Percentiles rank a stretch among this genome's conserved stretches.
Conservation (phyloP, 2,329 filamentous ascomycete species). For the Colletotrichum kahawae region DNA sequence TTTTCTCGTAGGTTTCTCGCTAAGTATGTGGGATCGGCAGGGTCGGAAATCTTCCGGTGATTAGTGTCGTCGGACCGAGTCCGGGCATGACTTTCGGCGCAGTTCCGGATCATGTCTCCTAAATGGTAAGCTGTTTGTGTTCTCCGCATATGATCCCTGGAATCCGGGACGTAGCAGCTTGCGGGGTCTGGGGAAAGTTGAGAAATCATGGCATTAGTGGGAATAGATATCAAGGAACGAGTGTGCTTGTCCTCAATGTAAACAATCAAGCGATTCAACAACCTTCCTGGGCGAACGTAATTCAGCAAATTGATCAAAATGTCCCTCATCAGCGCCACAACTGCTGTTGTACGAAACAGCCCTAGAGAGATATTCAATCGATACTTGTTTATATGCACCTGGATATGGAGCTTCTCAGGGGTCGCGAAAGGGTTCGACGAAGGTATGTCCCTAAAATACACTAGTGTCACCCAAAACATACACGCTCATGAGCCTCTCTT, state of each 20-base stretch:
- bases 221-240: not conserved
- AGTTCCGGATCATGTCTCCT: not conserved
- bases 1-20: not conserved
- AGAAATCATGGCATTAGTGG: not conserved
- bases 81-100: not conserved
- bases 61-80: not conserved
- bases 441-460: slow-evolving; percentile 18
- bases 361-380: slow-evolving; percentile 34
- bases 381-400: slow-evolving; percentile 30
- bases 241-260: not conserved
- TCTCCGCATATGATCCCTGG: not conserved
- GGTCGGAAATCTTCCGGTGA: not conserved
- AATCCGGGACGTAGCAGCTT: not conserved
- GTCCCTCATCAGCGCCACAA: slow-evolving; percentile 29
- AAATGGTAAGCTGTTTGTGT: not conserved
- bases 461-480: not conserved
- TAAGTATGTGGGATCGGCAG: not conserved
- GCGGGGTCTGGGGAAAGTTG: not conserved
- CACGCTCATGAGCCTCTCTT: not conserved
- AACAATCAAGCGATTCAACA: not conserved
- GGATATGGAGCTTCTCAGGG: slow-evolving; percentile 32
- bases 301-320: not conserved
- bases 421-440: slow-evolving; percentile 35
- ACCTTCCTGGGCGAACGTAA: not conserved
- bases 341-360: slow-evolving; percentile 28